Conservation (phyloP, 352 stramenopile species). For the Plasmopara viticola region DNA sequence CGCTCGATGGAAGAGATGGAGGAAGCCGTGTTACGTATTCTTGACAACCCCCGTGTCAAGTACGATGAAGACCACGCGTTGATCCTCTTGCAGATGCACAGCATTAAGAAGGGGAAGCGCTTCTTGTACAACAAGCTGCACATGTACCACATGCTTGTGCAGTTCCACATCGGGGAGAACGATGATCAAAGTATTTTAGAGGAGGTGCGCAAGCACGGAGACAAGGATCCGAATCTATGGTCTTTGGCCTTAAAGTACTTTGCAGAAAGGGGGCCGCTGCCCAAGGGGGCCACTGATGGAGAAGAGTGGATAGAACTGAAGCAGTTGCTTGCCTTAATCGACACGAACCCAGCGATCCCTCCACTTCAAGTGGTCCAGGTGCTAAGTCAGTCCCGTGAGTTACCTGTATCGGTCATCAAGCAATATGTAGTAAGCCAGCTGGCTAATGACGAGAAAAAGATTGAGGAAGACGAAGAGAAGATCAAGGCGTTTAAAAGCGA, state of each 20-base stretch:
- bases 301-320: slow-evolving; percentile 79
- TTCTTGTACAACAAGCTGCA: slow-evolving; percentile 93
- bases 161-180: slow-evolving; percentile 91
- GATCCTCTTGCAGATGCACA: slow-evolving; percentile 89
- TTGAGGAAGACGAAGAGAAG: slow-evolving; percentile 82
- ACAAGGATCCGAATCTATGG: slow-evolving; percentile 88
- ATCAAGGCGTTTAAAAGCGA: slow-evolving; percentile 83
- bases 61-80: slow-evolving; percentile 92
- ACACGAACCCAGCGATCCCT: slow-evolving; percentile 74
- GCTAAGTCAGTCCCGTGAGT: slow-evolving; percentile 70
- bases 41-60: slow-evolving; percentile 85
- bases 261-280: slow-evolving; percentile 68
- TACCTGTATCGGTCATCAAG: slow-evolving; percentile 78
- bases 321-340: slow-evolving; percentile 70
- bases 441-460: slow-evolving; percentile 68
- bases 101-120: slow-evolving; percentile 89
- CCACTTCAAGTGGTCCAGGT: slow-evolving; percentile 83
- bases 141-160: slow-evolving; percentile 92
- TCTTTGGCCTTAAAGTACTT: slow-evolving; percentile 88
- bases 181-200: slow-evolving; percentile 87
- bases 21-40: slow-evolving; percentile 77
- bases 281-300: slow-evolving; percentile 48
- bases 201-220: slow-evolving; percentile 84
- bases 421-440: slow-evolving; percentile 85
- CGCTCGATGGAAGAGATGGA: slow-evolving; percentile 60